phyloP scores from a whole-genome alignment of 345 rosid species.

The Cardamine occulta region DNA sequence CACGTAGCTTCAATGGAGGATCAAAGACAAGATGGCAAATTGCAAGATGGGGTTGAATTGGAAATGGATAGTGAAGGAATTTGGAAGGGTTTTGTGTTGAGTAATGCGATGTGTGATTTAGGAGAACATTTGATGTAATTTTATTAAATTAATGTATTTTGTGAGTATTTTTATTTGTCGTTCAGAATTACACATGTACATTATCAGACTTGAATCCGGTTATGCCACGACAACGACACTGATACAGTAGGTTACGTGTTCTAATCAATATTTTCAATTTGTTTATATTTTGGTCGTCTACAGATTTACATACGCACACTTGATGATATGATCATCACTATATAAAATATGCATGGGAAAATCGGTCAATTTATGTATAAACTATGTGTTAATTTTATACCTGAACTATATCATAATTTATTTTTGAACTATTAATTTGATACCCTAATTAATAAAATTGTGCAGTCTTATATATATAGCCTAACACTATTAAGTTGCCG shows the following conservation, averaged over 20 bases:
- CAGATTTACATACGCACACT: no score
- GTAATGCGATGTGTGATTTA: conserved; percentile 43
- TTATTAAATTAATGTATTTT: background rate
- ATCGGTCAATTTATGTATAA: no score
- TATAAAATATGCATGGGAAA: no score
- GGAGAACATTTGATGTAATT: conserved; percentile 35
- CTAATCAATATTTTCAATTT: no score
- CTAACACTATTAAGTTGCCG: no score
- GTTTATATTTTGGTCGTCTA: no score
- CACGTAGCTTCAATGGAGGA: conserved; percentile 32
- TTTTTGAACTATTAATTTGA: no score
- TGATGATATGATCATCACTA: no score
- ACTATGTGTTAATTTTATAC: no score
- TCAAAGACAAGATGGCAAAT: conserved; percentile 36
- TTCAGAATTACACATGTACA: background rate
- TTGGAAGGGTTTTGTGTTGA: conserved; percentile 58
- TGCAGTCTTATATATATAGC: no score
- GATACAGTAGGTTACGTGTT: background rate
- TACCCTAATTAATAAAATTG: no score
- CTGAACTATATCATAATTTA: no score
- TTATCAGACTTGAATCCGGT: background rate
- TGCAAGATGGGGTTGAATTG: conserved; percentile 35
- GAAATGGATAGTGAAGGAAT: conserved; percentile 42
- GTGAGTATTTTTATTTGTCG: background rate
- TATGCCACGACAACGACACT: background rate